Evolutionary conservation across 768 basidiomycete genomes (phyloP).

Genomic region (Termitomyces sp.): DNA sequence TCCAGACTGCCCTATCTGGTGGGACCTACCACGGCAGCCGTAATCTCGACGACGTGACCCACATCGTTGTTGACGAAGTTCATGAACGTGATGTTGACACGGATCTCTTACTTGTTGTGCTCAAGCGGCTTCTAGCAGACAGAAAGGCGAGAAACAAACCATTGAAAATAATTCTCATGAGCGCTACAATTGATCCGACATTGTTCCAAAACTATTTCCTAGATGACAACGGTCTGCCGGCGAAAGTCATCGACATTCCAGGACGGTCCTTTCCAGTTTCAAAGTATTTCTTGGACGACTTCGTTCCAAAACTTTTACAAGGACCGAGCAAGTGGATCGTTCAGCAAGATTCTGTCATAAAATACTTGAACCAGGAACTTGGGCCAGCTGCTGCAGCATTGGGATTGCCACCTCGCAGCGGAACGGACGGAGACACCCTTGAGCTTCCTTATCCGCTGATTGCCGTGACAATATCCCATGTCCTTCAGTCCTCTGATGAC

Average conservation of each 20-base stretch:
- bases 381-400: slow-evolving; percentile 25
- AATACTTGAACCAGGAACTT: slow-evolving; percentile 69
- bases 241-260: slow-evolving; percentile 75
- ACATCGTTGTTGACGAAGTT: slow-evolving; percentile 92
- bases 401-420: slow-evolving; percentile 17
- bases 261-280: slow-evolving; percentile 88
- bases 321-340: slow-evolving; percentile 57
- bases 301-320: slow-evolving; percentile 45
- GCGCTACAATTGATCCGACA: slow-evolving; percentile 88
- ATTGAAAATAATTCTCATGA: slow-evolving; percentile 90
- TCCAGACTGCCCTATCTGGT: slow-evolving; percentile 67
- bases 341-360: slow-evolving; percentile 58
- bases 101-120: slow-evolving; percentile 81
- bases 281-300: slow-evolving; percentile 77
- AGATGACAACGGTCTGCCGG: slow-evolving; percentile 50
- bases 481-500: slow-evolving; percentile 64
- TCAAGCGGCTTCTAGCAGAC: slow-evolving; percentile 77
- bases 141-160: slow-evolving; percentile 64
- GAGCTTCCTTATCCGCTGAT: slow-evolving; percentile 80
- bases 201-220: slow-evolving; percentile 88
- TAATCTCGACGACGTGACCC: slow-evolving; percentile 73
- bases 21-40: slow-evolving; percentile 24
- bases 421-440: slow-evolving; percentile 39
- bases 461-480: slow-evolving; percentile 75
- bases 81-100: slow-evolving; percentile 95